A percentile compares a stretch with the other conserved stretches of the same genome.
Conservation (phyloP, 2,329 filamentous ascomycete species). For the Lomentospora prolificans region DNA sequence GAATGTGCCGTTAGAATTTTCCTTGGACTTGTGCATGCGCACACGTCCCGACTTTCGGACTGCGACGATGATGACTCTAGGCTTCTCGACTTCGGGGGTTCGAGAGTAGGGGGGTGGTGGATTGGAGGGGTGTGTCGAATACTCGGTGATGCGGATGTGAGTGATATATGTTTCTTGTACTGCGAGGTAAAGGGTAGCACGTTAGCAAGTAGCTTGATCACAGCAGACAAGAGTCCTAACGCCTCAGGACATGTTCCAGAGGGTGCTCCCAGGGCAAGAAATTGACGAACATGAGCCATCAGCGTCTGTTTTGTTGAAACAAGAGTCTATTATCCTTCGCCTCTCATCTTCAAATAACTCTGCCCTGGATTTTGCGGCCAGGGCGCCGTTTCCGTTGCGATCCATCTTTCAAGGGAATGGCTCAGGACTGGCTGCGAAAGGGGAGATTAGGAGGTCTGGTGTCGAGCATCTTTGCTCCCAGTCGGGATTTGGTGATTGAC, state of each 20-base stretch:
- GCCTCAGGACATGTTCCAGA: too few relatives aligned
- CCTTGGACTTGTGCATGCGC: slow-evolving; percentile 91
- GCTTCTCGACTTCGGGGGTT: slow-evolving; percentile 67
- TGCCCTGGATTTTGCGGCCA: slow-evolving; percentile 30
- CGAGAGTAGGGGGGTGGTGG: slow-evolving; percentile 75
- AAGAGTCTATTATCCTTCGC: slow-evolving; percentile 84
- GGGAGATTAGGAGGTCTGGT: background rate
- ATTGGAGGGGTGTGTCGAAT: slow-evolving; percentile 67
- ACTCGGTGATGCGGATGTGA: slow-evolving; percentile 86
- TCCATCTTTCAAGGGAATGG: slow-evolving; percentile 2
- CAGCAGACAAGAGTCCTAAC: too few relatives aligned
- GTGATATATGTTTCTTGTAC: slow-evolving; percentile 95
- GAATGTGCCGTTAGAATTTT: slow-evolving; percentile 88
- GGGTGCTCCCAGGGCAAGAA: slow-evolving; percentile 7
- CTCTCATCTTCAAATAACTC: slow-evolving; percentile 97
- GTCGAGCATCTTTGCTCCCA: slow-evolving; percentile 7
- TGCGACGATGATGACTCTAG: slow-evolving; percentile 82
- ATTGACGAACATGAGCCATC: slow-evolving; percentile 68
- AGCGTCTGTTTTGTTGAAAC: slow-evolving; percentile 80
- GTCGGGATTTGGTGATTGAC: background rate
- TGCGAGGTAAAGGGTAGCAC: slow-evolving; percentile 19
- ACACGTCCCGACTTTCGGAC: slow-evolving; percentile 88
- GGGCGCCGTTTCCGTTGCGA: slow-evolving; percentile 7
- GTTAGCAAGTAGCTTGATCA: background rate
- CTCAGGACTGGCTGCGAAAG: slow-evolving; percentile 5